Percentiles rank a stretch among this genome's conserved stretches.
Evolutionary conservation across 148 eudicot genomes (phyloP).

Genomic region (Amaranthus palmeri): DNA sequence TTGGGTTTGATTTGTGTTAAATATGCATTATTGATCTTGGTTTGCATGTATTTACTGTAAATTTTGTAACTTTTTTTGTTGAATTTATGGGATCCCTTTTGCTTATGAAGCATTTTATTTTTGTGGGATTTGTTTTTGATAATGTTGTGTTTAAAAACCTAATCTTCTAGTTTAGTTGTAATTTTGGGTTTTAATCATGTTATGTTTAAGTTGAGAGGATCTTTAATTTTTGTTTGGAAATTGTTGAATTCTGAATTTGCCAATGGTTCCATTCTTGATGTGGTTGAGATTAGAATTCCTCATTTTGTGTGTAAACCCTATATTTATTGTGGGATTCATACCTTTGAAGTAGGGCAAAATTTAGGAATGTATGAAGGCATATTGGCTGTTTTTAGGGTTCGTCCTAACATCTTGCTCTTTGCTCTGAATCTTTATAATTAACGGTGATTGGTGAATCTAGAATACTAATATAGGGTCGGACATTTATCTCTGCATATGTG

Average conservation of each 20-base stretch:
- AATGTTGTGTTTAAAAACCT: neutral
- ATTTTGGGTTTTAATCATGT: neutral
- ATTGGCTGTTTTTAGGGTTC: neutral
- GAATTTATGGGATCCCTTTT: conserved; percentile 7
- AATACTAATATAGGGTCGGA: no score
- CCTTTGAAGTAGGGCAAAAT: neutral
- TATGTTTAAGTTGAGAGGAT: neutral
- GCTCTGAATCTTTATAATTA: neutral
- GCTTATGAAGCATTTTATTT: conserved; percentile 5
- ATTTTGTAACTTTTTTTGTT: conserved; percentile 6
- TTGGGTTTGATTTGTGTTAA: neutral
- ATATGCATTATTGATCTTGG: conserved; percentile 17
- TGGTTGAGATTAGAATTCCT: neutral
- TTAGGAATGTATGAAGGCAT: neutral
- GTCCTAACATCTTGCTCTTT: neutral
- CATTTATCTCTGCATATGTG: no score
- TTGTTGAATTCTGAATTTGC: neutral
- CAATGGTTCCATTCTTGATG: neutral
- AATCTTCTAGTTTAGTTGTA: neutral
- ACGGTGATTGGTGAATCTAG: no score
- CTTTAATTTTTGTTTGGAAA: neutral
- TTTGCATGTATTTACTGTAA: conserved; percentile 9
- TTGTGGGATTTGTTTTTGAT: conserved; percentile 2
- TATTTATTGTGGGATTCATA: neutral
- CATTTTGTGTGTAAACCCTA: conserved; percentile 1